Percentiles rank a stretch among this genome's conserved stretches.
These are phyloP conservation scores for Yarrowia galli DNA, from an alignment of 1,139 yeast genomes.

Conservation along the genomic window DNA sequence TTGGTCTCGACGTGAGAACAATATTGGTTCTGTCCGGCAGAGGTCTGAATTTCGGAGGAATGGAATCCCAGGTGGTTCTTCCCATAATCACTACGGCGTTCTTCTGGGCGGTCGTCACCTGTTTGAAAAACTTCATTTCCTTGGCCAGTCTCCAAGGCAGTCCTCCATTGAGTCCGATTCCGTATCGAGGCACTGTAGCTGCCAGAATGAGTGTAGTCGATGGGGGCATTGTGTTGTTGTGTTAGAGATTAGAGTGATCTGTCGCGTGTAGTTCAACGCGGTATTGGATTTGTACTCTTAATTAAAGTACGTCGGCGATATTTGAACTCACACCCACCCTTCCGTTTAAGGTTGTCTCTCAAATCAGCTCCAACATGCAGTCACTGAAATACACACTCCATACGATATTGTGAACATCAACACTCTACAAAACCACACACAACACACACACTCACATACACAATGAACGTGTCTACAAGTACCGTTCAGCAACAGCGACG, in stretches of 20 bases:
- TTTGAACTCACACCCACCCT: not conserved
- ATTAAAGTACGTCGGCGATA: not conserved
- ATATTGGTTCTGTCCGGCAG: conserved; percentile 77
- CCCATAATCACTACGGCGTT: conserved; percentile 94
- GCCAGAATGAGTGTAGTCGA: conserved; percentile 68
- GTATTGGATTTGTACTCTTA: not conserved
- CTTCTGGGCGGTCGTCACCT: conserved; percentile 60
- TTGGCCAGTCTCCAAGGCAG: conserved; percentile 88
- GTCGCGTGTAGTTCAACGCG: not conserved
- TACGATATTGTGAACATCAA: no score
- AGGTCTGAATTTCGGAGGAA: conserved; percentile 85
- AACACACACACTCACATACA: conserved; percentile 31
- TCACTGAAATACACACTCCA: no score
- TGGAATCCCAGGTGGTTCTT: conserved; percentile 93
- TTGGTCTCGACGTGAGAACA: conserved; percentile 59
- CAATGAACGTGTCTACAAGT: conserved; percentile 88
- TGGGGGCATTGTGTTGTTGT: not conserved
- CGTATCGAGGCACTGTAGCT: conserved; percentile 77
- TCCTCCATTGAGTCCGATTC: conserved; percentile 82
- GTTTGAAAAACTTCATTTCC: conserved; percentile 85
- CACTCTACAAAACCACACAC: no score
- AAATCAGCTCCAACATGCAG: no score
- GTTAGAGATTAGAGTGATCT: not conserved
- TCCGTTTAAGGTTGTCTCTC: no score
- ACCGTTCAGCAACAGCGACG: conserved; percentile 84